These are phyloP conservation scores for Tricholoma sp. DNA, from an alignment of 768 basidiomycete genomes.

Conservation along the genomic window DNA sequence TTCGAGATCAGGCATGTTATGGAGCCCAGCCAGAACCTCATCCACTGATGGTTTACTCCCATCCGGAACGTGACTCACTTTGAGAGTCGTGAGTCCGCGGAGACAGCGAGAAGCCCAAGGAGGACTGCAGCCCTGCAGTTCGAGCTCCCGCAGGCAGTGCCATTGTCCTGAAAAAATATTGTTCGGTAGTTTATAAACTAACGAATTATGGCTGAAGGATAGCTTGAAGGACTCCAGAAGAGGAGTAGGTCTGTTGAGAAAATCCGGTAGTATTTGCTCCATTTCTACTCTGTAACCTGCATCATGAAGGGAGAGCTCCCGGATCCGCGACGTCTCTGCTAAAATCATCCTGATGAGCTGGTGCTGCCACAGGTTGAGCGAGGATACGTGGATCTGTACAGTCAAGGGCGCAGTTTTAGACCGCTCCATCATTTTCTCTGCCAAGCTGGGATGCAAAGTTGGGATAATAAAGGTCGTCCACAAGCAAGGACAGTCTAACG, in stretches of 20 bases:
- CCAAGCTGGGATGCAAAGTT: background rate
- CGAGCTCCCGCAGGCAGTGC: background rate
- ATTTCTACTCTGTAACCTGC: background rate
- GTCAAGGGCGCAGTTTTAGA: background rate
- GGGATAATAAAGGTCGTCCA: background rate
- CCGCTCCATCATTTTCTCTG: background rate
- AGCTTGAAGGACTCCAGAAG: background rate
- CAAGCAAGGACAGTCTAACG: background rate
- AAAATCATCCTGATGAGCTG: background rate
- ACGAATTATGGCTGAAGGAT: background rate
- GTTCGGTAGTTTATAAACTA: background rate
- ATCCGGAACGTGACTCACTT: background rate
- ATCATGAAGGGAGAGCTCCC: background rate
- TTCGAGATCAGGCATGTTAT: background rate
- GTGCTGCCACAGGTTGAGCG: background rate
- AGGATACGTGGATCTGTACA: background rate
- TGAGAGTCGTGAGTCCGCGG: background rate
- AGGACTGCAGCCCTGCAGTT: background rate
- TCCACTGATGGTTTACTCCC: background rate
- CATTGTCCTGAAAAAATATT: background rate
- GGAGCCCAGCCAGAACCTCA: background rate
- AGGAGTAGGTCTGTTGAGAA: background rate
- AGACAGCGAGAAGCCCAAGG: background rate
- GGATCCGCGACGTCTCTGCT: background rate
- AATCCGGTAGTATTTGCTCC: background rate